Evolutionary conservation across 768 basidiomycete genomes (phyloP).

Genomic region (Saitozyma podzolica): DNA sequence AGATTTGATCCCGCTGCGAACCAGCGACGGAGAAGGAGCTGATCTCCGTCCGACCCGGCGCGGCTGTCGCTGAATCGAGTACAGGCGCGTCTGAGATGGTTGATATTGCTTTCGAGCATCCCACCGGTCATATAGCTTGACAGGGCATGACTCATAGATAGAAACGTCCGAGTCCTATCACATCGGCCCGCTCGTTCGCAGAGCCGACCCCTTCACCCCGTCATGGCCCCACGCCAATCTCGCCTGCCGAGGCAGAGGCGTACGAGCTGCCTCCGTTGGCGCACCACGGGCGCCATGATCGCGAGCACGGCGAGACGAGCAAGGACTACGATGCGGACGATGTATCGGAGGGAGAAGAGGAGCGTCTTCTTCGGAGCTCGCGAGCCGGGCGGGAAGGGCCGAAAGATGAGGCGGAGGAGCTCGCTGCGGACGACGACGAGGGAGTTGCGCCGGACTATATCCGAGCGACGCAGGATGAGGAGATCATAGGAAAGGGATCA

Average conservation of each 20-base stretch:
- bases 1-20: too few relatives aligned
- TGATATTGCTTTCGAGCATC: too few relatives aligned
- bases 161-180: too few relatives aligned
- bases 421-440: constrained; percentile 7
- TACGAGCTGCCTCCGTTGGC: constrained; percentile 40
- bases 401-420: constrained; percentile 1
- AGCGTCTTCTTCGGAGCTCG: neutral
- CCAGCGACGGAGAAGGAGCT: too few relatives aligned
- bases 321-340: constrained; percentile 1
- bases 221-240: constrained; percentile 15
- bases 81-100: too few relatives aligned
- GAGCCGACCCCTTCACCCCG: neutral
- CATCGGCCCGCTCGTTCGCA: too few relatives aligned
- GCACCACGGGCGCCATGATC: neutral
- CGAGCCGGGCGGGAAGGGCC: neutral
- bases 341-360: neutral
- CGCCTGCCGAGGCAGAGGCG: constrained; percentile 37
- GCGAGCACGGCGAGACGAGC: neutral
- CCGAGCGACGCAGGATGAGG: constrained; percentile 14
- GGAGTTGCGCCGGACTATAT: neutral
- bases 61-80: too few relatives aligned
- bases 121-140: too few relatives aligned
- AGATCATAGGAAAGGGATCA: constrained; percentile 33
- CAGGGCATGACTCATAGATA: too few relatives aligned
- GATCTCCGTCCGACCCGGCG: too few relatives aligned